Percentiles rank a stretch among this genome's conserved stretches.
Conservation (phyloP, 2,329 filamentous ascomycete genomes). For the Ophiosphaerella korrae region DNA sequence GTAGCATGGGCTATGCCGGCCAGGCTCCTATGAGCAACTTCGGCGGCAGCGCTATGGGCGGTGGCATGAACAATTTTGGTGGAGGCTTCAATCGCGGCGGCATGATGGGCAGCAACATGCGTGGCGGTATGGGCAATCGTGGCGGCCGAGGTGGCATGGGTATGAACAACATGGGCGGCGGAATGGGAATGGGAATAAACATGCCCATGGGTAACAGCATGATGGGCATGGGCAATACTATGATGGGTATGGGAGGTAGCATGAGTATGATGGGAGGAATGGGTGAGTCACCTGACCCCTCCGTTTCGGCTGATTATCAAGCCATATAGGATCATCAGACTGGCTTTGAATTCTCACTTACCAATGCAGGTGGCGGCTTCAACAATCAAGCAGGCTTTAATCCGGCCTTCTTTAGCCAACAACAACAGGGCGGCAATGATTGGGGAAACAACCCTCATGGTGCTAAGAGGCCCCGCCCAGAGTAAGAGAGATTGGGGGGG, state of each 20-base stretch:
- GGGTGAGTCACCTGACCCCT: conserved; percentile 28
- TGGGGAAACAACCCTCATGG: conserved; percentile 76
- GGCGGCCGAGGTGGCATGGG: conserved; percentile 45
- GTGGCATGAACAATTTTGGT: conserved; percentile 46
- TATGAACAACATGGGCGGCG: conserved; percentile 45
- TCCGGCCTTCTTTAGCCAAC: conserved; percentile 68
- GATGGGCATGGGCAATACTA: conserved; percentile 49
- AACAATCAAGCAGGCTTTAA: conserved; percentile 73
- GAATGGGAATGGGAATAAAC: conserved; percentile 43
- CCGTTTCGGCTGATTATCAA: conserved; percentile 1
- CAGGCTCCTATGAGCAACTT: conserved; percentile 55
- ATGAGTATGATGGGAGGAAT: conserved; percentile 45
- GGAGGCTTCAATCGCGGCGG: conserved; percentile 51
- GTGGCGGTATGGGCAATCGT: conserved; percentile 56
- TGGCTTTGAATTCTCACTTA: conserved; percentile 11
- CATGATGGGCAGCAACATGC: conserved; percentile 44
- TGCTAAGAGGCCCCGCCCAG: conserved; percentile 77
- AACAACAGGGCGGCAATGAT: conserved; percentile 55
- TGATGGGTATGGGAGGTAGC: conserved; percentile 42
- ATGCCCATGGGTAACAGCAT: conserved; percentile 46
- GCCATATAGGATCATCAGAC: background rate
- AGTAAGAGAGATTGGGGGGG: conserved; percentile 50
- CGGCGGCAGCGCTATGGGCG: conserved; percentile 38
- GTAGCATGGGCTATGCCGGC: conserved; percentile 50
- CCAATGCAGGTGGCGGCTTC: conserved; percentile 56